Evolutionary conservation across 2,329 filamentous ascomycete genomes (phyloP).

Genomic region (Colletotrichum truncatum): DNA sequence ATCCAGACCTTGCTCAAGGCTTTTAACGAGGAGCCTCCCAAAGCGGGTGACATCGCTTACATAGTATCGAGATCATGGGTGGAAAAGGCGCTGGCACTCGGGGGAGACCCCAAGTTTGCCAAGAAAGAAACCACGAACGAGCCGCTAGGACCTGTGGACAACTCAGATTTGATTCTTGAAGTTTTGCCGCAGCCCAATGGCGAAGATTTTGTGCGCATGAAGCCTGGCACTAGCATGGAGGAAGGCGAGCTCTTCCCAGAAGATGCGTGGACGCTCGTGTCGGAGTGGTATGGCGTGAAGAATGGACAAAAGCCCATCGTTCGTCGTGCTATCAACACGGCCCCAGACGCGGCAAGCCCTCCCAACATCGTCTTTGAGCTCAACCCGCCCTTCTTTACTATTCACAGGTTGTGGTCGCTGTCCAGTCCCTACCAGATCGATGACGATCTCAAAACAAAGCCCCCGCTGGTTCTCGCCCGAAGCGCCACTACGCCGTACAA

Average conservation of each 20-base stretch:
- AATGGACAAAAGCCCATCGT: constrained; percentile 76
- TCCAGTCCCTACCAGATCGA: constrained; percentile 65
- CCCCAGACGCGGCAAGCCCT: constrained; percentile 59
- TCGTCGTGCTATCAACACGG: constrained; percentile 81
- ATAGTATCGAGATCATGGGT: constrained; percentile 86
- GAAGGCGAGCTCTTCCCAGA: constrained; percentile 82
- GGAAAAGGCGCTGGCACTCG: constrained; percentile 73
- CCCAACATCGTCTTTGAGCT: constrained; percentile 84
- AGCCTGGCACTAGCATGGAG: constrained; percentile 72
- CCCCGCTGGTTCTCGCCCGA: constrained; percentile 73
- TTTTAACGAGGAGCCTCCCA: constrained; percentile 59
- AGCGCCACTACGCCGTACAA: constrained; percentile 77
- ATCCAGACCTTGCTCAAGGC: constrained; percentile 71
- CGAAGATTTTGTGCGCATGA: constrained; percentile 76
- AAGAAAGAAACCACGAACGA: constrained; percentile 69
- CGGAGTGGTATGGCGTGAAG: constrained; percentile 83
- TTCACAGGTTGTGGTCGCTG: constrained; percentile 79
- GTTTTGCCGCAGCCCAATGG: constrained; percentile 60
- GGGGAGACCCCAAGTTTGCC: constrained; percentile 63
- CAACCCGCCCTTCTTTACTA: constrained; percentile 83
- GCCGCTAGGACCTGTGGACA: constrained; percentile 82
- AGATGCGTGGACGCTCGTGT: constrained; percentile 82
- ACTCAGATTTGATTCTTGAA: constrained; percentile 80
- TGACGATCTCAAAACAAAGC: constrained; percentile 68
- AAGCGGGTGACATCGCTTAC: constrained; percentile 79